Evolutionary conservation across 1,139 yeast species (phyloP).

Genomic region (Yamadazyma trypodendri): DNA sequence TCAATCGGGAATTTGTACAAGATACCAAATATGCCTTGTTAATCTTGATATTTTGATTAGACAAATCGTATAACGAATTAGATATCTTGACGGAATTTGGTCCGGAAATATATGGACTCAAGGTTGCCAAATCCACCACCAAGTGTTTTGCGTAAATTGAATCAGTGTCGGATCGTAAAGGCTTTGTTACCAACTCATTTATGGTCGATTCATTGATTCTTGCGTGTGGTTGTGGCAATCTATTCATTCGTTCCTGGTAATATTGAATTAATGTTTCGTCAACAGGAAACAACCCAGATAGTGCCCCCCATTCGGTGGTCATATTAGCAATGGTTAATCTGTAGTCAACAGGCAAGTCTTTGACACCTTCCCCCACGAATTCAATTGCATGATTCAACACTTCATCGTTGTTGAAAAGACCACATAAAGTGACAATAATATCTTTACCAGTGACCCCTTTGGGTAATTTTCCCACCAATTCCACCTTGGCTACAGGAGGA

Average conservation of each 20-base stretch:
- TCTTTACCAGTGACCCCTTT: conserved; percentile 94
- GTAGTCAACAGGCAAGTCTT: conserved; percentile 77
- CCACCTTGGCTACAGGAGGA: conserved; percentile 97
- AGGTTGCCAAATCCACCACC: conserved; percentile 73
- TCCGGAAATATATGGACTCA: conserved; percentile 92
- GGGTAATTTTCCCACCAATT: conserved; percentile 77
- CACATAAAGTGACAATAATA: conserved; percentile 94
- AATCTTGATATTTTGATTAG: conserved; percentile 70
- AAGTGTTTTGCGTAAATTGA: conserved; percentile 87
- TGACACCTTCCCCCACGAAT: conserved; percentile 85
- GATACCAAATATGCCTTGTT: conserved; percentile 97
- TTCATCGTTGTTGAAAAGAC: conserved; percentile 91
- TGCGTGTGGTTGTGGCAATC: conserved; percentile 80
- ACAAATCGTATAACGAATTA: conserved; percentile 70
- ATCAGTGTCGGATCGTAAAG: conserved; percentile 62
- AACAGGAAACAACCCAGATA: conserved; percentile 94
- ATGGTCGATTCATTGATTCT: conserved; percentile 70
- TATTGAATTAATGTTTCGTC: conserved; percentile 75
- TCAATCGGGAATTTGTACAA: conserved; percentile 91
- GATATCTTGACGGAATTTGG: conserved; percentile 96
- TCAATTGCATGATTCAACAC: conserved; percentile 97
- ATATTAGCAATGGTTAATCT: conserved; percentile 95
- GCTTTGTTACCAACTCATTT: conserved; percentile 43
- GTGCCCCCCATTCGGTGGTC: conserved; percentile 99
- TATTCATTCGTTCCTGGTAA: conserved; percentile 65